Percentiles rank a stretch among this genome's conserved stretches.
These are phyloP conservation scores for Claviceps lovelessii DNA, from an alignment of 2,329 filamentous ascomycete genomes.

Conservation along the genomic window DNA sequence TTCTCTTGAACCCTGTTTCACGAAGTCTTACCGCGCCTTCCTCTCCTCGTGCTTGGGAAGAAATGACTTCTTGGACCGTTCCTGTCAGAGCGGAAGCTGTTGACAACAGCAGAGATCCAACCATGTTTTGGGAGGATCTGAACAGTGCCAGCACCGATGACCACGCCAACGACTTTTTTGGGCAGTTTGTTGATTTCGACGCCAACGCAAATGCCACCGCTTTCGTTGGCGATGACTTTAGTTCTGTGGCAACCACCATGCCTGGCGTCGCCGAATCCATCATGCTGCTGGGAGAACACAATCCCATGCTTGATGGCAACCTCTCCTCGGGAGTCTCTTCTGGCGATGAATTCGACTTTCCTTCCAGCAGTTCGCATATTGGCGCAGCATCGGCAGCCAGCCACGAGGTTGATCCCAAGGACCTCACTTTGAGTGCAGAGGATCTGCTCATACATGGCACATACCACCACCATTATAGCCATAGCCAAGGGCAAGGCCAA, in stretches of 20 bases:
- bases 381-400: slow-evolving; percentile 13
- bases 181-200: slow-evolving; percentile 25
- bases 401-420: slow-evolving; percentile 18
- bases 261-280: slow-evolving; percentile 15
- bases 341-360: slow-evolving; percentile 22
- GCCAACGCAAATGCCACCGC: slow-evolving; percentile 11
- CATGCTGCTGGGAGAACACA: slow-evolving; percentile 12
- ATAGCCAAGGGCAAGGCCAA: neutral
- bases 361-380: slow-evolving; percentile 20
- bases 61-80: slow-evolving; percentile 24
- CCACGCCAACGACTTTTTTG: slow-evolving; percentile 20
- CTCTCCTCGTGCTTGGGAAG: neutral
- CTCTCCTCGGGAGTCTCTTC: slow-evolving; percentile 22
- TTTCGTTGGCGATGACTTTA: slow-evolving; percentile 10
- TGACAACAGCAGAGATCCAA: slow-evolving; percentile 21
- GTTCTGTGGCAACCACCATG: slow-evolving; percentile 11
- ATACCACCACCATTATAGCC: neutral
- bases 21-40: neutral
- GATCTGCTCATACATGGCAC: neutral
- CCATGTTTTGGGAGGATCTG: slow-evolving; percentile 21
- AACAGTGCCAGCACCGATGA: slow-evolving; percentile 17
- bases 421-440: slow-evolving; percentile 12
- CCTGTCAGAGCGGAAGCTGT: slow-evolving; percentile 20
- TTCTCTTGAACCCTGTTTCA: neutral
- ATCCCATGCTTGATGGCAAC: slow-evolving; percentile 13